These are phyloP conservation scores for Huntiella bhutanensis DNA, from an alignment of 2,329 filamentous ascomycete species.

Conservation along the genomic window DNA sequence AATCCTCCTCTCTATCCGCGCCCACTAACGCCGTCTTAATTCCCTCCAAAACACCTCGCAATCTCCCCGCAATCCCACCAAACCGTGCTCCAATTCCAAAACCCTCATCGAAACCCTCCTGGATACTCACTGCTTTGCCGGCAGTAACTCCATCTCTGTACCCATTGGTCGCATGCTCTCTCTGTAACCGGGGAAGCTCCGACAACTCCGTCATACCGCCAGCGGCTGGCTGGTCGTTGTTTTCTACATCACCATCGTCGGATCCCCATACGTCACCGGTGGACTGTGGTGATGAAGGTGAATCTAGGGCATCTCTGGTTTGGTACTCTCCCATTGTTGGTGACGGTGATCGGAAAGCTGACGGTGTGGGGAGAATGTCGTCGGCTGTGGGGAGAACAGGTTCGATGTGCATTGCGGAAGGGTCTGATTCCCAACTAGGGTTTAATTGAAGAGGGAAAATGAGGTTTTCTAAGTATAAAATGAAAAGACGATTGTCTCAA, in stretches of 20 bases:
- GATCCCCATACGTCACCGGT: background rate
- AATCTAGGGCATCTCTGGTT: background rate
- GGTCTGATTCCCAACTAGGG: background rate
- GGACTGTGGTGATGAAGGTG: background rate
- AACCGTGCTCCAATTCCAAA: conserved; percentile 69
- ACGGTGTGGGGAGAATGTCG: background rate
- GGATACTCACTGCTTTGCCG: conserved; percentile 59
- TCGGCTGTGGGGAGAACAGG: conserved; percentile 1
- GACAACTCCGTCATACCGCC: conserved; percentile 22
- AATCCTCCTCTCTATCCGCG: conserved; percentile 13
- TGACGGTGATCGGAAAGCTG: background rate
- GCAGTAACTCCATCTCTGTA: conserved; percentile 73
- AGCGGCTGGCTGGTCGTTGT: background rate
- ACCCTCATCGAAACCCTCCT: conserved; percentile 80
- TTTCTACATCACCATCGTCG: background rate
- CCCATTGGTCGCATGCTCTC: conserved; percentile 63
- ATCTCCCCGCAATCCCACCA: conserved; percentile 52
- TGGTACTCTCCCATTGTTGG: background rate
- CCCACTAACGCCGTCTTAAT: conserved; percentile 31
- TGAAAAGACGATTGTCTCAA: background rate
- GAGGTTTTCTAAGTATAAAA: background rate
- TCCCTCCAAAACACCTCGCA: conserved; percentile 63
- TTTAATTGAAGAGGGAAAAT: background rate
- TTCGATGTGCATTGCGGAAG: conserved; percentile 9
- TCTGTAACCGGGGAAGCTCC: conserved; percentile 56